Evolutionary conservation across 2,329 filamentous ascomycete species (phyloP), one percentile per base, ranked within the genome.

Genomic region (Penicillium decumbens): DNA sequence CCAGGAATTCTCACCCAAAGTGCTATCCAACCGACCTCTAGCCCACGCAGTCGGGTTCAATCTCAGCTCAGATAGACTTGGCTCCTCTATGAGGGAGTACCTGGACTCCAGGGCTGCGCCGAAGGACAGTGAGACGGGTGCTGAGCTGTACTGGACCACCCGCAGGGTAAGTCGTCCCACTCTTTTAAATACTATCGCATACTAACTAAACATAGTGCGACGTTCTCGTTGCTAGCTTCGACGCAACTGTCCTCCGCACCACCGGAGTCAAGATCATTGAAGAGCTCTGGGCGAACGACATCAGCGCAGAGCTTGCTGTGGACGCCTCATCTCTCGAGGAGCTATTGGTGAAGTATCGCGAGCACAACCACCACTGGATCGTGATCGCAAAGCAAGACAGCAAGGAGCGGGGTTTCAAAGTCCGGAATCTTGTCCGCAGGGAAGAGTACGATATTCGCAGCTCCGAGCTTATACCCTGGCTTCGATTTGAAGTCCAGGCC

Each of bases 41-140:
- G 82, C 83, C 18, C 89, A 95, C 65, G 92, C 89, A 4, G 93
- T 97, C 9, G 93, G 95, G 1, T 92, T 97, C 65, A 95, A 90
- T 63, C 75, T 97, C 35, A 88, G 88, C 23, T 95, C 91, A 83
- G 91, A 96, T 61, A 83, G 86, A 49, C 75, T 95, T 3, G 84
- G 85, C 6, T 81, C 81, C 35, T 77, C 77, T 1, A 82, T 88
- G 65, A 56, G 62, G 10, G 76, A 77, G 29, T 78, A 78, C 56
- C 64, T 80, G 10, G 76, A 76, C 53, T 65, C 71, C 24, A 80
- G 75, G 49, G 53, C 68, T 2, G 88, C 85, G 53, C 67, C 87
- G n/a, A 91, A 88, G 68, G 88, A 86, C 60, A 64, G 76, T 6
- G 82, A 87, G 49, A 81, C 85, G 30, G 86, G 89, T 50, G 62